A percentile compares a stretch with the other conserved stretches of the same genome.
Conservation (phyloP, 305 asterid genomes). For the Fraxinus sp. region DNA sequence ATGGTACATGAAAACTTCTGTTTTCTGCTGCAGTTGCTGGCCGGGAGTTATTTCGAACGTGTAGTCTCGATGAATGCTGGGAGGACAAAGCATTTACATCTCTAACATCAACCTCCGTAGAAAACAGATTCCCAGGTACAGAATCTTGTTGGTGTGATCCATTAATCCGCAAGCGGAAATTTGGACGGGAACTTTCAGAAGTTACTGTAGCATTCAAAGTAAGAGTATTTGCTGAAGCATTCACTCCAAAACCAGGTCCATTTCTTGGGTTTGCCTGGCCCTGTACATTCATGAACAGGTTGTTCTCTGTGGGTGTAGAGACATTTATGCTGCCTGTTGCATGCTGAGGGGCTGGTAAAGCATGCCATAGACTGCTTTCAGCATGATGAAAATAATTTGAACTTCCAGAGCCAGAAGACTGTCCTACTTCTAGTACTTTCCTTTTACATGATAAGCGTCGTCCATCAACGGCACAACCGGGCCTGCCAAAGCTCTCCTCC, state of each 20-base stretch:
- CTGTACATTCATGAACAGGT: constrained; percentile 29
- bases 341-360: constrained; percentile 34
- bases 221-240: constrained; percentile 42
- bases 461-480: constrained; percentile 52
- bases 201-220: constrained; percentile 33
- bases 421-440: constrained; percentile 65
- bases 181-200: constrained; percentile 52
- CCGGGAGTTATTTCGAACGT: constrained; percentile 42
- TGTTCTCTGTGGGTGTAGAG: constrained; percentile 37
- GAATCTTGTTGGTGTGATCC: constrained; percentile 55
- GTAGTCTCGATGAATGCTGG: constrained; percentile 41
- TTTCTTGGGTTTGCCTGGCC: constrained; percentile 62
- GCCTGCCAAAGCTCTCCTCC: constrained; percentile 44
- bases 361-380: constrained; percentile 53
- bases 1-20: constrained; percentile 36
- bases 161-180: constrained; percentile 59
- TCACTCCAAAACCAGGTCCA: constrained; percentile 56
- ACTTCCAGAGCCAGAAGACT: constrained; percentile 70
- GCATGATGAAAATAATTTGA: constrained; percentile 42
- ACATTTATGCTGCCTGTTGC: constrained; percentile 29
- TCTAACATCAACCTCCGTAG: constrained; percentile 37
- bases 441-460: constrained; percentile 69
- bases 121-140: constrained; percentile 28
- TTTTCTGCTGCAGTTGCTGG: constrained; percentile 44
- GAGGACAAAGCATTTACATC: constrained; percentile 40